These are phyloP conservation scores for Alternaria solani DNA, from an alignment of 2,329 filamentous ascomycete genomes.

Conservation along the genomic window DNA sequence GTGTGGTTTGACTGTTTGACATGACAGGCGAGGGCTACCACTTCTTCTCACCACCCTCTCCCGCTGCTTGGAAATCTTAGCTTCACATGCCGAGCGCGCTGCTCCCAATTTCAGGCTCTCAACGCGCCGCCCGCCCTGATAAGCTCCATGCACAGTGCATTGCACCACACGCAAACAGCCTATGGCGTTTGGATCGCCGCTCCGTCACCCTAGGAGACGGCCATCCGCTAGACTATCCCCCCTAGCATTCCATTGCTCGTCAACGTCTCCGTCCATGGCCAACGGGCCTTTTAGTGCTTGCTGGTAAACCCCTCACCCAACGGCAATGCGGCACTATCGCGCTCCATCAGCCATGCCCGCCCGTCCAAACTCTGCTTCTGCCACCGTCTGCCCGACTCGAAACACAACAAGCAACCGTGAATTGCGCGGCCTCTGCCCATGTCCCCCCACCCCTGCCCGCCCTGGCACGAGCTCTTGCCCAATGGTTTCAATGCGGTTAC, in stretches of 20 bases:
- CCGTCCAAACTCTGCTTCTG: constrained; percentile 1
- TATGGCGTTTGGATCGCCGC: constrained; percentile 11
- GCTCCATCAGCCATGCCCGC: not conserved
- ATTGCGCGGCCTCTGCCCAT: constrained; percentile 19
- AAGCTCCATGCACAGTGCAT: constrained; percentile 1
- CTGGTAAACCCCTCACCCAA: not conserved
- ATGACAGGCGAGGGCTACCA: constrained; percentile 6
- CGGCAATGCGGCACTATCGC: constrained; percentile 4
- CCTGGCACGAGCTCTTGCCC: constrained; percentile 11
- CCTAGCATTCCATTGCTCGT: not conserved
- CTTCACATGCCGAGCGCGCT: constrained; percentile 1
- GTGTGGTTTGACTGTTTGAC: constrained; percentile 9
- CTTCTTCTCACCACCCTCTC: not conserved
- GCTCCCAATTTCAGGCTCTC: constrained; percentile 12
- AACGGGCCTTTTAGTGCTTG: constrained; percentile 2
- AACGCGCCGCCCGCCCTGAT: constrained; percentile 2
- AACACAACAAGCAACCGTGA: constrained; percentile 18
- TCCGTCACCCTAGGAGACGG: constrained; percentile 13
- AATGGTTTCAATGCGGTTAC: constrained; percentile 18
- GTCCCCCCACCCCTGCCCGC: constrained; percentile 6
- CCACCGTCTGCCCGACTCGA: constrained; percentile 3
- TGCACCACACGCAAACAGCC: not conserved
- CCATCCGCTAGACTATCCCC: constrained; percentile 12
- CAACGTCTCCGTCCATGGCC: constrained; percentile 7
- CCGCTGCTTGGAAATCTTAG: not conserved